A percentile compares a stretch with the other conserved stretches of the same genome.
Evolutionary conservation across 148 eudicot genomes (phyloP).

Genomic region (Rhododendron mucronatum): DNA sequence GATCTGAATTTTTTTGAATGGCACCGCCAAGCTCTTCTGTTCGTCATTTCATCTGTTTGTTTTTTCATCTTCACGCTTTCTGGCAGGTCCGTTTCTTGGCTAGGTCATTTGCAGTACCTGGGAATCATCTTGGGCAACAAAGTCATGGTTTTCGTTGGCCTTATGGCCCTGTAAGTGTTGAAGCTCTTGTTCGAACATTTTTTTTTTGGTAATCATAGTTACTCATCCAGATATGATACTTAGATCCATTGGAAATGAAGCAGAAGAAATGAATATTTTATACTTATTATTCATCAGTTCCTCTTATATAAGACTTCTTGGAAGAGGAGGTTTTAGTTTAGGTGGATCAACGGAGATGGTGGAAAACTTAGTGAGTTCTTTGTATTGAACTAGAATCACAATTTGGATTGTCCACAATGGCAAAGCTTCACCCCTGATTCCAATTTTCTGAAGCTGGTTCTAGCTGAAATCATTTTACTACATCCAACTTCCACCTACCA

Average conservation of each 20-base stretch:
- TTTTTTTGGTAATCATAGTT: background rate
- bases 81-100: constrained; percentile 96
- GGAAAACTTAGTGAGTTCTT: background rate
- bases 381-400: background rate
- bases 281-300: background rate
- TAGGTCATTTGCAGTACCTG: constrained; percentile 93
- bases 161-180: constrained; percentile 83
- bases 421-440: background rate
- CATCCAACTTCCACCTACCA: background rate
- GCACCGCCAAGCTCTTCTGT: background rate
- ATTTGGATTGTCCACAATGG: background rate
- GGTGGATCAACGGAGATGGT: background rate
- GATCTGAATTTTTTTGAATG: background rate
- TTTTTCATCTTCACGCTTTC: constrained; percentile 6
- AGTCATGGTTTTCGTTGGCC: constrained; percentile 99
- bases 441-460: background rate
- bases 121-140: constrained; percentile 99
- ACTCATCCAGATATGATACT: background rate
- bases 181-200: background rate
- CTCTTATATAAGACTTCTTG: background rate
- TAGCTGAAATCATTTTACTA: background rate
- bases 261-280: background rate
- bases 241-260: background rate
- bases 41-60: background rate
- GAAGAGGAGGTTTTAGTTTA: background rate